These are phyloP conservation scores for Naganishia onofrii DNA, from an alignment of 768 basidiomycete genomes.

Conservation along the genomic window DNA sequence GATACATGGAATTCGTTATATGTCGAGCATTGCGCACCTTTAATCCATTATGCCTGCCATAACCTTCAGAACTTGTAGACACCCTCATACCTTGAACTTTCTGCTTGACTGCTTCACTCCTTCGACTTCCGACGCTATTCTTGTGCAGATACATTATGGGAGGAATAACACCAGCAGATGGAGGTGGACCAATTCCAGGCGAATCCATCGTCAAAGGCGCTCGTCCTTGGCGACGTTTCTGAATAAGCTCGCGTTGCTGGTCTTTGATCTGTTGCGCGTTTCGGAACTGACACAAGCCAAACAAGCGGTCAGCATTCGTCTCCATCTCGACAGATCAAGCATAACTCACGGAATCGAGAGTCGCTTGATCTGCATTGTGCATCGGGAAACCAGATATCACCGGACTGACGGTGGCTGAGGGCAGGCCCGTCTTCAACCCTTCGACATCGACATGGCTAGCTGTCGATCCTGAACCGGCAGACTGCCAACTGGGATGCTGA, in stretches of 20 bases:
- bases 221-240: conserved; percentile 22
- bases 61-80: conserved; percentile 9
- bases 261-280: conserved; percentile 30
- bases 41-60: conserved; percentile 3
- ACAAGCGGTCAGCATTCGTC: conserved; percentile 5
- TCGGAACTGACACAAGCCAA: conserved; percentile 20
- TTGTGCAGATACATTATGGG: conserved; percentile 14
- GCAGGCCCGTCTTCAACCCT: neutral
- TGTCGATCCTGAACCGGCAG: no score
- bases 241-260: conserved; percentile 27
- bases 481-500: no score
- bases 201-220: conserved; percentile 13
- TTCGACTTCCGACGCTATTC: conserved; percentile 25
- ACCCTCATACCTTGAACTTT: conserved; percentile 30
- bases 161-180: conserved; percentile 27
- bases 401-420: conserved; percentile 27
- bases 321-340: neutral
- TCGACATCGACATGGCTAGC: no score
- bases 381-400: conserved; percentile 34
- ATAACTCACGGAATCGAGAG: conserved; percentile 30
- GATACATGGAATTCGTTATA: no score
- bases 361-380: conserved; percentile 31
- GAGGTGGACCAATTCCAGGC: conserved; percentile 31
- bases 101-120: conserved; percentile 30
- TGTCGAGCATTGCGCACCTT: conserved; percentile 1